A percentile compares a stretch with the other conserved stretches of the same genome.
Conservation (phyloP, 129 eudicot genomes). For the Flaveria bidentis region DNA sequence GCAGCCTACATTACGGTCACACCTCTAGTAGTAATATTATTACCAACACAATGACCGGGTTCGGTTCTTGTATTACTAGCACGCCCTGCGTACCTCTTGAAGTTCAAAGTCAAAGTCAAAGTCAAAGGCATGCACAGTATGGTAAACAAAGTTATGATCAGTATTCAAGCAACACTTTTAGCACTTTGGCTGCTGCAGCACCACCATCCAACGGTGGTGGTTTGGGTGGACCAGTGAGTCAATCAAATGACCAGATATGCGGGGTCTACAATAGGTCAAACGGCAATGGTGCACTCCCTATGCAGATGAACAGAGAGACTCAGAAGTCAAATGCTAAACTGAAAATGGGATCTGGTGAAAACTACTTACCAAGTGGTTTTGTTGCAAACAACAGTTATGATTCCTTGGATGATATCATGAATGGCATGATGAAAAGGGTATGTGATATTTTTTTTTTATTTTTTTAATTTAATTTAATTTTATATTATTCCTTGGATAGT, state of each 20-base stretch:
- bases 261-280: slow-evolving; percentile 38
- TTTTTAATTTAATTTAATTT: background rate
- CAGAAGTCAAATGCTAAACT: slow-evolving; percentile 42
- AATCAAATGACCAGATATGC: slow-evolving; percentile 39
- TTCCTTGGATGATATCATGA: slow-evolving; percentile 85
- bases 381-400: slow-evolving; percentile 33
- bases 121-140: slow-evolving; percentile 48
- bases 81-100: slow-evolving; percentile 44
- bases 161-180: slow-evolving; percentile 39
- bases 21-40: slow-evolving; percentile 31
- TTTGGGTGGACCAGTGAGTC: slow-evolving; percentile 38
- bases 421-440: slow-evolving; percentile 85
- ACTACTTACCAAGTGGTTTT: slow-evolving; percentile 44
- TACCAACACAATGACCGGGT: slow-evolving; percentile 22
- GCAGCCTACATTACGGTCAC: slow-evolving; percentile 42
- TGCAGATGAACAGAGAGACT: slow-evolving; percentile 14
- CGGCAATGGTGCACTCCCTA: slow-evolving; percentile 29
- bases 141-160: slow-evolving; percentile 45
- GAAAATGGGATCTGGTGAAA: slow-evolving; percentile 54
- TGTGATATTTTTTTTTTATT: background rate
- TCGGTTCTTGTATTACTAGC: slow-evolving; percentile 43
- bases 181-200: slow-evolving; percentile 38
- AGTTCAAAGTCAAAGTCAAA: slow-evolving; percentile 47
- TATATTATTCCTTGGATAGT: background rate
- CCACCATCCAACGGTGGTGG: slow-evolving; percentile 35